phyloP scores from a whole-genome alignment of 2,329 filamentous ascomycete species.

The Pseudopyrenochaeta lycopersici region DNA sequence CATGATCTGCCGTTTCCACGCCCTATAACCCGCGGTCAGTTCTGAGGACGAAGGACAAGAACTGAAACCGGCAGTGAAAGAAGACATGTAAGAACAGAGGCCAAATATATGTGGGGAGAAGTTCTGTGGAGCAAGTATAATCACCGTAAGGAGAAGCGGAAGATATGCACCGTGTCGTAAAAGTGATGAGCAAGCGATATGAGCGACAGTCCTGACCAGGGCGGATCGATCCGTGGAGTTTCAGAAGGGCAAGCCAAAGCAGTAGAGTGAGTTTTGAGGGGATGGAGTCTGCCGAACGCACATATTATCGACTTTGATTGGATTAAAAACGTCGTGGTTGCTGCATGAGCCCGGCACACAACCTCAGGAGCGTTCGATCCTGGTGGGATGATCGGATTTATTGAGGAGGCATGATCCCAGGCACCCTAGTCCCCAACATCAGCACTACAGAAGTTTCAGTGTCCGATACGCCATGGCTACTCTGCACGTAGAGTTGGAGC shows the following conservation, averaged over 20 bases:
- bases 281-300: not conserved
- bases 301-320: no score
- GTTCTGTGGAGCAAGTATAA: not conserved
- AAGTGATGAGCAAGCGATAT: not conserved
- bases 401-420: not conserved
- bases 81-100: not conserved
- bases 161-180: not conserved
- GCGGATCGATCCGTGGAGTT: not conserved
- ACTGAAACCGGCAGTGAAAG: not conserved
- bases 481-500: not conserved
- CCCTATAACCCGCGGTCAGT: not conserved
- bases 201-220: not conserved
- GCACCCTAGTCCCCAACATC: not conserved
- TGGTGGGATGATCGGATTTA: no score
- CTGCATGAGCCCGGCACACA: not conserved
- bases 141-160: not conserved
- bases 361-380: no score
- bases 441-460: not conserved
- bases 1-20: not conserved
- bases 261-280: not conserved
- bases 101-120: not conserved
- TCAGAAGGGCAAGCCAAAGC: not conserved
- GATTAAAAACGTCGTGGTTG: not conserved
- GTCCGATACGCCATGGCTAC: not conserved
- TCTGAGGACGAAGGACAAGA: not conserved